Evolutionary conservation across 192 early-diverging fungal genomes (phyloP), one percentile per base, ranked within the genome.

Genomic region (Coemansia sp.): DNA sequence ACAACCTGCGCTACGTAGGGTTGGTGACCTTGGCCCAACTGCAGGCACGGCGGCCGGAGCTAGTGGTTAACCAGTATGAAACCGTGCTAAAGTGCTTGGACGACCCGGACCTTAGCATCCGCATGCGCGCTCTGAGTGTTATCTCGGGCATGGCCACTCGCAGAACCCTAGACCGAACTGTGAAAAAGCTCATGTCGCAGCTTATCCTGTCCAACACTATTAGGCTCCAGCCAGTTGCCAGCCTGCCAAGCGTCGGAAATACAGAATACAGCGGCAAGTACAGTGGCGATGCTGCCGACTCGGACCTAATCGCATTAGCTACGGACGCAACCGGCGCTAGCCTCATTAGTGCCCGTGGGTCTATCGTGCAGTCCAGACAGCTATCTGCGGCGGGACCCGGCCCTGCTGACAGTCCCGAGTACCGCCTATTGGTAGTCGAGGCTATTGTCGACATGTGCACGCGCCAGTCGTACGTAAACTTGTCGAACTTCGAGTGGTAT

Each of bases 401-500:
- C 45, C 66, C 70, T 41, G 81, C 81, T 2, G 77, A 83, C 40
- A 79, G 51, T 59, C 84, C 92, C 5, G 84, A 83, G 29, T 95
- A 98, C 77, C 89, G 94, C 24, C 75, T 83, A 10, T 86, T 91
- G 64, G 94, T 94, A n/a, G 90, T 96, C 44, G 80, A 88, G 59
- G 88, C 90, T 2, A 94, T 98, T 39, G 61, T 98, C 1, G 74
- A 74, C 56, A 91, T 97, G 67, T 97, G 95, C 74, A 88, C 89
- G 9, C 88, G 88, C 51, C 88, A 95, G 75, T 90, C 90, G 7
- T 99, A 96, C 65, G 86, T 84, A 19, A 88, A 94, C 68, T 85
- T 97, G 35, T 82, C 87, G 17, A 91, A 96, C 72, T 98, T 98
- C 85, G 94, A 97, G 73, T 99, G 98, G 98, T 97, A 97, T 68